Evolutionary conservation across 352 stramenopile species (phyloP), one percentile per base, ranked within the genome.

Genomic region (Phytophthora megakarya): DNA sequence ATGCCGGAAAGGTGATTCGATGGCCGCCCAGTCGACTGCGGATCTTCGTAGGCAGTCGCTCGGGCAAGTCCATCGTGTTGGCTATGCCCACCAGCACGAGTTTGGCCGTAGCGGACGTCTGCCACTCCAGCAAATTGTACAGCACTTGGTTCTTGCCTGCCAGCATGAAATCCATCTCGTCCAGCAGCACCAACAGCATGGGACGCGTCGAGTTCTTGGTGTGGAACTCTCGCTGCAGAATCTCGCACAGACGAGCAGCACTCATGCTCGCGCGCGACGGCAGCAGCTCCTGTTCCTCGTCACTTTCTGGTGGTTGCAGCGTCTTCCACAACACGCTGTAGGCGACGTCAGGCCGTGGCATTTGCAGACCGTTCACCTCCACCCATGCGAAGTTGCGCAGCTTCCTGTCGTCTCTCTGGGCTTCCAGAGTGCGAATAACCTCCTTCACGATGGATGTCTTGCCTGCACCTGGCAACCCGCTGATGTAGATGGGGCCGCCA

Each of bases 111-210:
- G 67, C 44, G 23, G 76, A 68, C 2, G 75, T 75, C 40, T 89
- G 81, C 84, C 84, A 92, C 61, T 92, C 84, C 21, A 92, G 69
- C 26, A 92, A 57, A 58, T 92, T 92, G 78, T 92, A 92, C 51
- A 92, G 67, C 50, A 92, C 83, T 35, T 80, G 73, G 61, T 86
- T 87, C 63, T 92, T 92, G 35, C 80, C 77, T 0, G 79, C 76
- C 21, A 90, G 61, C 65, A 92, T 83, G 48, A 92, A 92, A 50
- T 92, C 82, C 78, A 92, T 90, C 63, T 92, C 82, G 40, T 92
- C 82, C 43, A 92, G 61, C 47, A 92, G 64, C 26, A 90, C 66
- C 30, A 92, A 42, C 5, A 92, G 23, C 47, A 83, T 83, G 15
- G 80, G 80, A 10, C 82, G 78, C 23, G 52, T 54, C 5, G 73